phyloP scores from a whole-genome alignment of 139 green algal species.

The Coelastrella sp. region DNA sequence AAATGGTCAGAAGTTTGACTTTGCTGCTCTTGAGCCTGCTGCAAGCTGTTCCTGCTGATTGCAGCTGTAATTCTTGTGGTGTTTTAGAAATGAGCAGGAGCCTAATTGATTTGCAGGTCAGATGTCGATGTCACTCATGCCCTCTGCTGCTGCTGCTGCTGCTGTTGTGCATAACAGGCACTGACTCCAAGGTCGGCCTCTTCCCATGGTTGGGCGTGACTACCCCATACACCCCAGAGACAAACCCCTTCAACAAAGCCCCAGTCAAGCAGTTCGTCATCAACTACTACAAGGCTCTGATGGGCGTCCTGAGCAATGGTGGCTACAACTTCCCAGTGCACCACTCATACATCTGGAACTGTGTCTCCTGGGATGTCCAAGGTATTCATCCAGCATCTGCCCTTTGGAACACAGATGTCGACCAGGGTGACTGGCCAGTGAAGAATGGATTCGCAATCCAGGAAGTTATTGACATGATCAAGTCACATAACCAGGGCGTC shows the following conservation, averaged over 20 bases:
- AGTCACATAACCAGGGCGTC: neutral
- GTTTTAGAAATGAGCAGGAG: no score
- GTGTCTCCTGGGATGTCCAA: conserved; percentile 38
- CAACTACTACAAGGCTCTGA: conserved; percentile 32
- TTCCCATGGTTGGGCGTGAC: conserved; percentile 46
- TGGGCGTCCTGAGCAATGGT: conserved; percentile 10
- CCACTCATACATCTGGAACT: conserved; percentile 43
- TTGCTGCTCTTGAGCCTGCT: no score
- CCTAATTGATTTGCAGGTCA: no score
- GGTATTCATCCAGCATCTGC: conserved; percentile 34
- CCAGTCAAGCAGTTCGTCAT: conserved; percentile 2
- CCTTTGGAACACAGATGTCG: conserved; percentile 35
- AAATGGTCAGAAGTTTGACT: no score
- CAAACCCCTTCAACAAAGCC: conserved; percentile 28
- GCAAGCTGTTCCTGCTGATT: no score
- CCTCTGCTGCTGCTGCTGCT: neutral
- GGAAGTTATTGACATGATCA: conserved; percentile 42
- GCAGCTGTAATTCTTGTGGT: no score
- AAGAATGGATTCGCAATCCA: conserved; percentile 30
- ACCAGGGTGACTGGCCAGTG: conserved; percentile 35
- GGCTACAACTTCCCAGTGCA: conserved; percentile 19
- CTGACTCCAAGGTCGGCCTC: conserved; percentile 9
- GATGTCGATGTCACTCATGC: no score
- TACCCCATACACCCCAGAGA: neutral
- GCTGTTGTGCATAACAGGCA: neutral